Evolutionary conservation across 2,329 filamentous ascomycete species (phyloP).

Genomic region (Beauveria medogensis): DNA sequence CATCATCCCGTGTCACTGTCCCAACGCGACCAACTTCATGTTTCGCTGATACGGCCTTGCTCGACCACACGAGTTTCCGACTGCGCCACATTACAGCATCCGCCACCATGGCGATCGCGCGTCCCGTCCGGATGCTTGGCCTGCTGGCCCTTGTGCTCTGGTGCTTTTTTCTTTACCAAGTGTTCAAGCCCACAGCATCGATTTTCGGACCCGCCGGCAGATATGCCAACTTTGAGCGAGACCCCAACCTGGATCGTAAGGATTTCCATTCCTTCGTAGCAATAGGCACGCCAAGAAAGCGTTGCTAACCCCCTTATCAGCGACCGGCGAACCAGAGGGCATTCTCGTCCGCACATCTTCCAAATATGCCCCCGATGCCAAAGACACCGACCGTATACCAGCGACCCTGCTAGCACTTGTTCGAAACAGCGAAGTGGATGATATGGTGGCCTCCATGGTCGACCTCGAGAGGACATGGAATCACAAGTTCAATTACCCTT

Average conservation of each 20-base stretch:
- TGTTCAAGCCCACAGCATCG: conserved; percentile 52
- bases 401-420: conserved; percentile 89
- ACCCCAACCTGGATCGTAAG: conserved; percentile 84
- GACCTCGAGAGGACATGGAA: conserved; percentile 97
- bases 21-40: conserved; percentile 2
- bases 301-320: conserved; percentile 37
- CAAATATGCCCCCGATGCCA: conserved; percentile 69
- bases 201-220: conserved; percentile 33
- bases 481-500: conserved; percentile 97
- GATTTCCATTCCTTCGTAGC: conserved; percentile 13
- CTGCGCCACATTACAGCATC: background rate
- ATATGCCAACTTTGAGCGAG: conserved; percentile 56
- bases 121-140: conserved; percentile 73
- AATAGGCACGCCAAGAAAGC: background rate
- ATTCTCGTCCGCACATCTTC: conserved; percentile 63
- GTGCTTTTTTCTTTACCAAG: conserved; percentile 69
- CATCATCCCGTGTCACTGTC: background rate
- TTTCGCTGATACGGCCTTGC: background rate
- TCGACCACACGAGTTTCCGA: background rate
- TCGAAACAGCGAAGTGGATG: conserved; percentile 79
- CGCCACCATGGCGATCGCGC: conserved; percentile 69
- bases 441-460: conserved; percentile 78
- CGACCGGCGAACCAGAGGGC: conserved; percentile 75
- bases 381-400: conserved; percentile 76
- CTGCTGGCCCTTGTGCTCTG: conserved; percentile 64